A percentile compares a stretch with the other conserved stretches of the same genome.
phyloP scores from a whole-genome alignment of 495 filamentous ascomycete species.

The Chaetomium cochliodes region DNA sequence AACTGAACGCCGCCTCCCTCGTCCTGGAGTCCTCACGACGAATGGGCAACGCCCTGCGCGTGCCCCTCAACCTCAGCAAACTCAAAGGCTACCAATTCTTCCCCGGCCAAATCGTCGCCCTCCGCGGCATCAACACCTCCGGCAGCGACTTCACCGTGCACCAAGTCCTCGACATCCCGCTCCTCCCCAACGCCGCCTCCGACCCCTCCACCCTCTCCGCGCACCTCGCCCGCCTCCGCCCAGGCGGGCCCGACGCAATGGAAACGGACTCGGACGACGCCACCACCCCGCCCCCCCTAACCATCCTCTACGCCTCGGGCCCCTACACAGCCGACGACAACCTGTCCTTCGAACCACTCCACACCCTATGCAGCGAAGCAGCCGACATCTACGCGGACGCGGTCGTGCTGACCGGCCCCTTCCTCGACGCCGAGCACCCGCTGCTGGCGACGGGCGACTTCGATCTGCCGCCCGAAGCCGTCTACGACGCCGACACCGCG shows the following conservation, averaged over 20 bases:
- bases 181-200: conserved; percentile 67
- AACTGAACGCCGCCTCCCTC: conserved; percentile 76
- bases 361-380: conserved; percentile 74
- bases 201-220: conserved; percentile 56
- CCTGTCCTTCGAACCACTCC: conserved; percentile 80
- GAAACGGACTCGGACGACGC: conserved; percentile 55
- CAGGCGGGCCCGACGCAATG: conserved; percentile 60
- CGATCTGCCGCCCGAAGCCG: conserved; percentile 73
- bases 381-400: conserved; percentile 71
- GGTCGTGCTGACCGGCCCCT: conserved; percentile 81
- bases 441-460: conserved; percentile 86
- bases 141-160: conserved; percentile 79
- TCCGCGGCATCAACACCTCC: conserved; percentile 81
- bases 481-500: conserved; percentile 66
- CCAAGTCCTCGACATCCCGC: conserved; percentile 70
- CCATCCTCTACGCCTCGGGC: conserved; percentile 73
- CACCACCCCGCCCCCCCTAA: conserved; percentile 61
- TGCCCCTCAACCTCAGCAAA: conserved; percentile 73
- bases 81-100: conserved; percentile 79
- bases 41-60: conserved; percentile 75
- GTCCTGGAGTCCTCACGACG: conserved; percentile 84
- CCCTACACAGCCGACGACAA: conserved; percentile 92
- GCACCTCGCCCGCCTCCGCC: conserved; percentile 61
- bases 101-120: conserved; percentile 88
- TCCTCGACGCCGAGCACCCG: conserved; percentile 88